phyloP scores from a whole-genome alignment of 2,329 filamentous ascomycete genomes.

The Verticillium alfalfae region DNA sequence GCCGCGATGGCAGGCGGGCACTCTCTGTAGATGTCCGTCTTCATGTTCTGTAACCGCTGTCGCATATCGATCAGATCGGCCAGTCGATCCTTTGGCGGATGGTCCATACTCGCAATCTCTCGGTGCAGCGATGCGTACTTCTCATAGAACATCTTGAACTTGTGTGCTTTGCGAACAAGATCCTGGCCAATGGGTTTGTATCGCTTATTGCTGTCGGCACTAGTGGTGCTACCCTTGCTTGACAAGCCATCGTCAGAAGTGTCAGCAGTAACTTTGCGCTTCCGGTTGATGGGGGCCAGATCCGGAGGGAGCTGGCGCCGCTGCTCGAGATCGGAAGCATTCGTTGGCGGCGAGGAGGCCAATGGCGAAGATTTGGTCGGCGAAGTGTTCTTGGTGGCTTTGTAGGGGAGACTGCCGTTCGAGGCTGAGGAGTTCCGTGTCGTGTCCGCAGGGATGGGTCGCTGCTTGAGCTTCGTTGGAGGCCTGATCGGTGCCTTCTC shows the following conservation, averaged over 20 bases:
- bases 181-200: slow-evolving; percentile 32
- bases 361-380: slow-evolving; percentile 60
- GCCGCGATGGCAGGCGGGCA: slow-evolving; percentile 22
- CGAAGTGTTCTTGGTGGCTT: slow-evolving; percentile 40
- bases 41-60: slow-evolving; percentile 47
- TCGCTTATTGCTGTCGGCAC: slow-evolving; percentile 7
- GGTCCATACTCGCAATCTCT: slow-evolving; percentile 43
- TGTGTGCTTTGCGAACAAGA: slow-evolving; percentile 45
- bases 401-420: slow-evolving; percentile 25
- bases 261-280: slow-evolving; percentile 33
- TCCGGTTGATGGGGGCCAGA: slow-evolving; percentile 27
- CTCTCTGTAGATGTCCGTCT: slow-evolving; percentile 51
- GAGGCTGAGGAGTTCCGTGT: slow-evolving; percentile 15
- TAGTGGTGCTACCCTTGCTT: slow-evolving; percentile 3
- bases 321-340: slow-evolving; percentile 55
- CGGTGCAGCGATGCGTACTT: slow-evolving; percentile 52
- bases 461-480: slow-evolving; percentile 29
- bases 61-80: slow-evolving; percentile 49
- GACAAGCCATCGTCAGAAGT: slow-evolving; percentile 9
- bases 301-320: slow-evolving; percentile 19
- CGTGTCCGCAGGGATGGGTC: slow-evolving; percentile 39
- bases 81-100: slow-evolving; percentile 47
- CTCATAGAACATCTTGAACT: slow-evolving; percentile 51
- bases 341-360: slow-evolving; percentile 60
- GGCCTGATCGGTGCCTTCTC: slow-evolving; percentile 26